A percentile compares a stretch with the other conserved stretches of the same genome.
These are phyloP conservation scores for Fusarium mangiferae DNA, from an alignment of 2,329 filamentous ascomycete species.

Conservation along the genomic window DNA sequence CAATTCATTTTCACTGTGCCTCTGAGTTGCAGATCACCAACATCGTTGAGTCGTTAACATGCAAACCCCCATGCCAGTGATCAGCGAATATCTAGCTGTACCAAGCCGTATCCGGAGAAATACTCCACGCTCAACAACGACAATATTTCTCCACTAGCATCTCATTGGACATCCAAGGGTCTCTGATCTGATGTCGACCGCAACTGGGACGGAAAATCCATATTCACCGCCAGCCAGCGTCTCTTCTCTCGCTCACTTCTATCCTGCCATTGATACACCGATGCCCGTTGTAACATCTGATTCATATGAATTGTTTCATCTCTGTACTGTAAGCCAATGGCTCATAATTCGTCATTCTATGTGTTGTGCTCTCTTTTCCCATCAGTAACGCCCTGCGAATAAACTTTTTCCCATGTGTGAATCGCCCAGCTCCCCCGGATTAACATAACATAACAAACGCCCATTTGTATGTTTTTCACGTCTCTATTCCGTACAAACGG, in stretches of 20 bases:
- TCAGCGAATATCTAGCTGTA: neutral
- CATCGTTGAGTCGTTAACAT: neutral
- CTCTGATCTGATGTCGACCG: conserved; percentile 1
- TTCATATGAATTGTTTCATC: neutral
- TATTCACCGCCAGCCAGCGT: conserved; percentile 31
- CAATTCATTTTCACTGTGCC: conserved; percentile 10
- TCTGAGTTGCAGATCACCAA: neutral
- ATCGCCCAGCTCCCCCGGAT: conserved; percentile 5
- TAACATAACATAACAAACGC: conserved; percentile 12
- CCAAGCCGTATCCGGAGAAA: conserved; percentile 32
- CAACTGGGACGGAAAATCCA: neutral
- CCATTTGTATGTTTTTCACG: conserved; percentile 14
- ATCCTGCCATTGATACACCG: neutral
- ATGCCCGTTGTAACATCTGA: neutral
- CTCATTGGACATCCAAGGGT: conserved; percentile 29
- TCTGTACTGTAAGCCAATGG: conserved; percentile 16
- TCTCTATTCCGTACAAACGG: neutral
- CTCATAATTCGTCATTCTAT: conserved; percentile 2
- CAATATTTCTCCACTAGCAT: conserved; percentile 26
- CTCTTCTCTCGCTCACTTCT: conserved; percentile 3
- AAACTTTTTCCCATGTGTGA: conserved; percentile 25
- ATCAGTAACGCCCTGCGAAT: conserved; percentile 6
- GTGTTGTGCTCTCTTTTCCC: neutral
- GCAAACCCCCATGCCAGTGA: neutral
- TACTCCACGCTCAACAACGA: conserved; percentile 27